Conservation (phyloP, 441 rosid species). For the Mallotus repandus region DNA sequence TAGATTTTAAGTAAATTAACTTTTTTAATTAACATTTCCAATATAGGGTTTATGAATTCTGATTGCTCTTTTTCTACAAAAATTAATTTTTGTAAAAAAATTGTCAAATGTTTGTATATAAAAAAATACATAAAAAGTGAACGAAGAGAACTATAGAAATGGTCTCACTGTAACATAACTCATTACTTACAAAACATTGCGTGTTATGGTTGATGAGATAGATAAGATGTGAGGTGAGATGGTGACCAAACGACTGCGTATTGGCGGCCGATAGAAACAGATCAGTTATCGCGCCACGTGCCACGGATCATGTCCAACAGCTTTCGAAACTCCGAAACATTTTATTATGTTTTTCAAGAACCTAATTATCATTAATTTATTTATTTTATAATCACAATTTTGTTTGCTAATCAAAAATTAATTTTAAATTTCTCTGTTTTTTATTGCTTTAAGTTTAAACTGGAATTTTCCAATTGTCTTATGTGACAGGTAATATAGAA, state of each 20-base stretch:
- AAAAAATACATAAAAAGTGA: not conserved
- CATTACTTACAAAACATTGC: too few relatives aligned
- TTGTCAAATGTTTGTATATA: not conserved
- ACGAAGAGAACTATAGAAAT: not conserved
- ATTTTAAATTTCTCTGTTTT: too few relatives aligned
- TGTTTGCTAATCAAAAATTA: not conserved
- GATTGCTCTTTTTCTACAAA: too few relatives aligned
- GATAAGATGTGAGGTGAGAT: not conserved
- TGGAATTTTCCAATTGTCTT: conserved; percentile 1
- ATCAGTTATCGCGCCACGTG: conserved; percentile 31
- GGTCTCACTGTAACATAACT: not conserved
- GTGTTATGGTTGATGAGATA: not conserved
- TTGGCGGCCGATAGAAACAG: not conserved
- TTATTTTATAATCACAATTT: not conserved
- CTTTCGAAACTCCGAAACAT: conserved; percentile 29
- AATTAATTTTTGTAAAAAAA: too few relatives aligned
- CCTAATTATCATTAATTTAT: not conserved
- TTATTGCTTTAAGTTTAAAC: too few relatives aligned
- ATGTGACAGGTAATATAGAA: not conserved
- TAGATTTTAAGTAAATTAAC: too few relatives aligned
- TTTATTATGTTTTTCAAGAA: conserved; percentile 21
- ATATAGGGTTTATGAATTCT: too few relatives aligned
- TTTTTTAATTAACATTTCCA: too few relatives aligned
- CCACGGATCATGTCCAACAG: conserved; percentile 31
- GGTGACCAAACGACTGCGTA: conserved; percentile 20